Evolutionary conservation across 805 yeast species (phyloP), one percentile per base, ranked within the genome.

Genomic region (Suhomyces sp.): DNA sequence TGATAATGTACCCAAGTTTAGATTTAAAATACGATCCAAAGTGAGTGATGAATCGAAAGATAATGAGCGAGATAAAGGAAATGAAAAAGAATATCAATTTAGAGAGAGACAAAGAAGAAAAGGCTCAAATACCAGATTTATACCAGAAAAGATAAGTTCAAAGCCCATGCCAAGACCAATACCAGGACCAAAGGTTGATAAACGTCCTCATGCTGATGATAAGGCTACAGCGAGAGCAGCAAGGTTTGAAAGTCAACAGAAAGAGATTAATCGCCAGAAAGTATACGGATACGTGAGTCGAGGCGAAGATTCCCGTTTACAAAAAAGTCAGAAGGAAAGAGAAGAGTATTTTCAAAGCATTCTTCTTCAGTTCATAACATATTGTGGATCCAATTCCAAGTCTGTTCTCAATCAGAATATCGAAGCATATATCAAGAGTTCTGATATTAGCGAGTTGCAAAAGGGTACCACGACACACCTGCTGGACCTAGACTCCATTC

Each of bases 281-380:
- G 68, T 61, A 5, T 76, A 68, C 42, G 84, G 86, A 0, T 59
- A 77, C 32, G 54, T 79, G 6, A 81, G 86, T 43, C 59, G 87
- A 38, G 85, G 86, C 1, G 80, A 74, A 28, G 79, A 73, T 36
- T 51, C 50, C 33, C 51, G 73, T 25, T 60, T 81, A 26, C 79
- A 72, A 46, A 48, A 56, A 4, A 71, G 72, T 46, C 62, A 61
- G 3, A 33, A 37, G 4, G 74, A 70, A 7, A 58, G 85, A 44
- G 49, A 45, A 5, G 53, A 52, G 19, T 68, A 65, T 33, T 74
- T 72, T 46, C 45, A 53, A 2, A 43, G 54, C 23, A 68, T 79
- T 3, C 50, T 66, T 19, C 28, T 36, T 9, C 51, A 60, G 13
- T 55, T 56, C 39, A 36, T 45, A 19, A 25, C 54, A 32, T 51